These are phyloP conservation scores for Ogataea ramenticola DNA, from an alignment of 805 yeast species.

Conservation along the genomic window DNA sequence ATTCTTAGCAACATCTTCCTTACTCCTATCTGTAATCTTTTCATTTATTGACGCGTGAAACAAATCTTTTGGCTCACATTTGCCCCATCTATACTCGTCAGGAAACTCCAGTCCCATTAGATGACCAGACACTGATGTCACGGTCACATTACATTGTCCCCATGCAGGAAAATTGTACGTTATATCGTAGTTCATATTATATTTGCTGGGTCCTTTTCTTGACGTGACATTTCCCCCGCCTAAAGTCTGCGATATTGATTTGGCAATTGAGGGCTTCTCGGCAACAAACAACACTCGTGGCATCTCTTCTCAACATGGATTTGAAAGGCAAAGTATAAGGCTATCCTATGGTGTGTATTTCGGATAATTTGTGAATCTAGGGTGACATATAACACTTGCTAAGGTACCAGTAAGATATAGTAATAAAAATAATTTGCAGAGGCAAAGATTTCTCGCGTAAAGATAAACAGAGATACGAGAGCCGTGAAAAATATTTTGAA, in stretches of 20 bases:
- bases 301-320: not conserved
- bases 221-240: constrained; percentile 60
- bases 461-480: too few species aligned
- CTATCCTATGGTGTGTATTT: too few species aligned
- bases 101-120: constrained; percentile 61
- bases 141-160: constrained; percentile 72
- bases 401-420: too few species aligned
- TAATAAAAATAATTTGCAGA: too few species aligned
- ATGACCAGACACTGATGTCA: constrained; percentile 94
- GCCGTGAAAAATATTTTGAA: too few species aligned
- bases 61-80: constrained; percentile 53
- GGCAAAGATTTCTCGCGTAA: too few species aligned
- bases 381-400: too few species aligned
- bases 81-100: constrained; percentile 56
- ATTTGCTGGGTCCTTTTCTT: constrained; percentile 48
- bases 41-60: constrained; percentile 64
- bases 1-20: constrained; percentile 46
- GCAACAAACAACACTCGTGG: constrained; percentile 86
- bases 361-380: too few species aligned
- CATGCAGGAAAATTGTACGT: constrained; percentile 50
- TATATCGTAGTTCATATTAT: constrained; percentile 75
- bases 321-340: too few species aligned
- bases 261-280: constrained; percentile 93
- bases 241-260: constrained; percentile 65
- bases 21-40: constrained; percentile 28